Percentiles rank a stretch among this genome's conserved stretches.
Evolutionary conservation across 2,329 filamentous ascomycete genomes (phyloP).

Genomic region (Cladophialophora bantiana): DNA sequence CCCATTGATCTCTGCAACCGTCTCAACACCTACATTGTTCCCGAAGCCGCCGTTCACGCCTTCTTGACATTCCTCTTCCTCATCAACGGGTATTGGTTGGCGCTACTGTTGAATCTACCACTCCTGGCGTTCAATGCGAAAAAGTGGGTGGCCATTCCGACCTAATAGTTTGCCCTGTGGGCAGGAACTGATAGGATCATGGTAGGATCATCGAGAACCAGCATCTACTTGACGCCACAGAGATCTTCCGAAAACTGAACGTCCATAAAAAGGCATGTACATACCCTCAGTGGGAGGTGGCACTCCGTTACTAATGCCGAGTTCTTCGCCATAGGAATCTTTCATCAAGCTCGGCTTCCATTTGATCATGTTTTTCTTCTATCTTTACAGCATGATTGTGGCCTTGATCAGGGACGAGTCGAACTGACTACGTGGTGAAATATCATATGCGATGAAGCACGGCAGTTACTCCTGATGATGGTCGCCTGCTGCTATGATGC

Average conservation of each 20-base stretch:
- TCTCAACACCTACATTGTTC: slow-evolving; percentile 98
- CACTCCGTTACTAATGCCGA: background rate
- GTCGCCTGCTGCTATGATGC: slow-evolving; percentile 6
- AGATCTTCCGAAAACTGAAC: slow-evolving; percentile 99
- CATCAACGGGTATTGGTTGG: slow-evolving; percentile 98
- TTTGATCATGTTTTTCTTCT: slow-evolving; percentile 99
- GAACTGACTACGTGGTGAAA: slow-evolving; percentile 65
- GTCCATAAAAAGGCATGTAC: slow-evolving; percentile 89
- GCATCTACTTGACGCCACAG: slow-evolving; percentile 94
- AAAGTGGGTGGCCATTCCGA: slow-evolving; percentile 72
- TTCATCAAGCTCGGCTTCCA: slow-evolving; percentile 99
- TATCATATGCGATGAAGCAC: slow-evolving; percentile 51
- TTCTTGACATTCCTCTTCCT: slow-evolving; percentile 96
- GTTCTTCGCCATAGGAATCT: slow-evolving; percentile 73
- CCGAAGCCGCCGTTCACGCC: slow-evolving; percentile 95
- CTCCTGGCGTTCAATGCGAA: slow-evolving; percentile 93
- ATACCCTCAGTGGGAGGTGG: background rate
- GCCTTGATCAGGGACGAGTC: slow-evolving; percentile 95
- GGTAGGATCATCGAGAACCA: slow-evolving; percentile 93
- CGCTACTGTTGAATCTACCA: slow-evolving; percentile 88
- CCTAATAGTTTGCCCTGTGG: background rate
- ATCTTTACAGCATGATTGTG: slow-evolving; percentile 98
- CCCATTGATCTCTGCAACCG: slow-evolving; percentile 99
- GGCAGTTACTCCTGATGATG: slow-evolving; percentile 31
- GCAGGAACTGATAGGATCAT: slow-evolving; percentile 27